Evolutionary conservation across 192 early-diverging fungal species (phyloP).

Genomic region (Coemansia sp.): DNA sequence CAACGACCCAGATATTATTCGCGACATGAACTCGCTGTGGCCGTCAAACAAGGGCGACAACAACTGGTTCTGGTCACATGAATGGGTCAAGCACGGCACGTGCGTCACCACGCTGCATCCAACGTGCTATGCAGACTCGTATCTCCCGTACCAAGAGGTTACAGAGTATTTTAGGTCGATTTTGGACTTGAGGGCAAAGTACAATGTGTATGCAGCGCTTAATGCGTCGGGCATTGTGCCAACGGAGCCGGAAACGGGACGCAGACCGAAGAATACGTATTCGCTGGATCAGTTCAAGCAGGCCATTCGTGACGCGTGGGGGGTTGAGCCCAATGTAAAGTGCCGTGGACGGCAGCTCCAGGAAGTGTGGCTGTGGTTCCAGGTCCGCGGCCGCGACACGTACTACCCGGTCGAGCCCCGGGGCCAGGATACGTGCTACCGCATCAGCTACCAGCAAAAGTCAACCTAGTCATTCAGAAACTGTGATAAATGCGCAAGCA

Average conservation of each 20-base stretch:
- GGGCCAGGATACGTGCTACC: constrained; percentile 38
- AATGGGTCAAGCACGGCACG: constrained; percentile 82
- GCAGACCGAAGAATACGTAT: constrained; percentile 49
- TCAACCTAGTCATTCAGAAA: neutral
- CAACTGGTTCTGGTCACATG: constrained; percentile 79
- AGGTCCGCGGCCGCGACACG: constrained; percentile 42
- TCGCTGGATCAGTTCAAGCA: constrained; percentile 36
- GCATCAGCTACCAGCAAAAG: constrained; percentile 48
- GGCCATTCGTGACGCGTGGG: constrained; percentile 30
- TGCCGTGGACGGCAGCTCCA: constrained; percentile 40
- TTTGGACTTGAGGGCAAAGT: constrained; percentile 56
- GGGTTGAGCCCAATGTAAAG: constrained; percentile 50
- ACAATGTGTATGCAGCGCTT: constrained; percentile 59
- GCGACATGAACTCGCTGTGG: constrained; percentile 65
- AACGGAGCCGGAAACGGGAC: constrained; percentile 34
- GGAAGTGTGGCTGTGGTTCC: constrained; percentile 54
- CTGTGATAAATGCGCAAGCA: neutral
- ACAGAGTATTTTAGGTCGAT: constrained; percentile 60
- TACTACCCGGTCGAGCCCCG: constrained; percentile 48
- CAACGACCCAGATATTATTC: constrained; percentile 36
- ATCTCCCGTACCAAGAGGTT: constrained; percentile 56
- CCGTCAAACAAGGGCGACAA: constrained; percentile 70
- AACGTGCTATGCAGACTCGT: constrained; percentile 54
- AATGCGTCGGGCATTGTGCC: constrained; percentile 47
- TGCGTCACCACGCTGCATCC: constrained; percentile 69